Percentiles rank a stretch among this genome's conserved stretches.
These are phyloP conservation scores for Coemansia furcata DNA, from an alignment of 192 early-diverging fungal genomes.

Conservation along the genomic window DNA sequence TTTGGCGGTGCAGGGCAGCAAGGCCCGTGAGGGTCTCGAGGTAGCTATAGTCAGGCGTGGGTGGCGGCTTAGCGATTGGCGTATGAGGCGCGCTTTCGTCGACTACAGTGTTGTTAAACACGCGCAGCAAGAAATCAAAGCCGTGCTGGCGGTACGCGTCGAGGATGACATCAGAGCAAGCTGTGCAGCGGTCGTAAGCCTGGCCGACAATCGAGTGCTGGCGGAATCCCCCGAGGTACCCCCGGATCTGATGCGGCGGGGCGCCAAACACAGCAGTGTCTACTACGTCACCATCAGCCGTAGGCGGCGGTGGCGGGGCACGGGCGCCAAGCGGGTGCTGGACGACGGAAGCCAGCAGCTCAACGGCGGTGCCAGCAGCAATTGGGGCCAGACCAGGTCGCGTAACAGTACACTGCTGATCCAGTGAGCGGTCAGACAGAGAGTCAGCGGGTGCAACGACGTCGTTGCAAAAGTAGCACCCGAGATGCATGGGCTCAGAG, in stretches of 20 bases:
- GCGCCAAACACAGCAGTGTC: conserved; percentile 62
- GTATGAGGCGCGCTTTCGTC: conserved; percentile 29
- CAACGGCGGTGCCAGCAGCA: conserved; percentile 83
- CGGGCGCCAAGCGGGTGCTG: conserved; percentile 63
- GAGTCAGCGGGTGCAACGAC: conserved; percentile 96
- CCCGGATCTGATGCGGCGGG: conserved; percentile 93
- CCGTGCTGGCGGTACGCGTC: conserved; percentile 65
- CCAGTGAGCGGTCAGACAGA: conserved; percentile 86
- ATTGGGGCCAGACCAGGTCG: conserved; percentile 91
- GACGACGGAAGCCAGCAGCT: conserved; percentile 83
- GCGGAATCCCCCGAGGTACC: conserved; percentile 82
- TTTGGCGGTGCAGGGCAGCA: conserved; percentile 72
- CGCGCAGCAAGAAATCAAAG: conserved; percentile 72
- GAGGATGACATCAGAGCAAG: conserved; percentile 71
- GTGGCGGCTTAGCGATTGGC: conserved; percentile 2
- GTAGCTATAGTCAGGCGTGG: conserved; percentile 58
- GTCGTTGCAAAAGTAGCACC: conserved; percentile 99
- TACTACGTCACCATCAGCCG: background rate
- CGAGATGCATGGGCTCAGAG: conserved; percentile 54
- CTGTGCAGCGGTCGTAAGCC: conserved; percentile 86
- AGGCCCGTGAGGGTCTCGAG: conserved; percentile 89
- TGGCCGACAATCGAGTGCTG: conserved; percentile 81
- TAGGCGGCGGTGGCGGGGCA: conserved; percentile 32
- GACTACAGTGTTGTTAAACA: conserved; percentile 57
- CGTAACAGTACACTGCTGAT: conserved; percentile 98